A percentile compares a stretch with the other conserved stretches of the same genome.
Evolutionary conservation across 2,329 filamentous ascomycete genomes (phyloP).

Genomic region (Plectosphaerella plurivora): DNA sequence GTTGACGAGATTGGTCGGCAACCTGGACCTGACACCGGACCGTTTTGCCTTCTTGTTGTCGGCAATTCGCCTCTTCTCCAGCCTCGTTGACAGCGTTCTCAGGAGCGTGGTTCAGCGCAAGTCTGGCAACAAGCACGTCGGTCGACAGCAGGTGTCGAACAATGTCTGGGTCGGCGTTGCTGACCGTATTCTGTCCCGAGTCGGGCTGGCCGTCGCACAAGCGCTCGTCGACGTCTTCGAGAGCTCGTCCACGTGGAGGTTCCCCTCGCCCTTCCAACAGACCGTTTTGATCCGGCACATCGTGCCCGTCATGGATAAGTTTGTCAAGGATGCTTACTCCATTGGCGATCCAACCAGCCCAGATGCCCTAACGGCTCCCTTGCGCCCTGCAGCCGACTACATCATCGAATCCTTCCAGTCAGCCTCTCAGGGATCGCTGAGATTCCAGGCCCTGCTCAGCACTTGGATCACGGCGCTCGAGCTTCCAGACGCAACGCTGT

Average conservation of each 20-base stretch:
- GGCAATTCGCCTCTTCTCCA: constrained; percentile 68
- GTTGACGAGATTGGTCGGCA: constrained; percentile 74
- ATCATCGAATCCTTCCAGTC: constrained; percentile 74
- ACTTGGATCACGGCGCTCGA: constrained; percentile 61
- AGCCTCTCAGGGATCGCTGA: constrained; percentile 62
- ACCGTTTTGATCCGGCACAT: constrained; percentile 65
- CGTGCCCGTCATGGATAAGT: constrained; percentile 63
- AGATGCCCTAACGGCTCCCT: constrained; percentile 49
- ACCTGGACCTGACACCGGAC: constrained; percentile 71
- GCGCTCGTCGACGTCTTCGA: constrained; percentile 80
- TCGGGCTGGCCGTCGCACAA: constrained; percentile 68
- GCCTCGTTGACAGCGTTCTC: constrained; percentile 72
- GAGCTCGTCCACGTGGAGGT: constrained; percentile 82
- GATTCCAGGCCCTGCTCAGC: constrained; percentile 72
- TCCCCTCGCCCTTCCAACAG: constrained; percentile 63
- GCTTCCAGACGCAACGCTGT: constrained; percentile 58
- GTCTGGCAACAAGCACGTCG: constrained; percentile 43
- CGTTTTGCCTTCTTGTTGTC: constrained; percentile 74
- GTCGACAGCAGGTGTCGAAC: constrained; percentile 39
- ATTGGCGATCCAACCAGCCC: constrained; percentile 57
- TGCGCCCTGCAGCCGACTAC: constrained; percentile 71
- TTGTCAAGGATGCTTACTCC: constrained; percentile 70
- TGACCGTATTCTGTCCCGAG: constrained; percentile 69
- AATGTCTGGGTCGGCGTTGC: constrained; percentile 68
- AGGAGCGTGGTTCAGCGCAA: constrained; percentile 64